phyloP scores from a whole-genome alignment of 352 stramenopile species.

The Thraustochytrium sp. region DNA sequence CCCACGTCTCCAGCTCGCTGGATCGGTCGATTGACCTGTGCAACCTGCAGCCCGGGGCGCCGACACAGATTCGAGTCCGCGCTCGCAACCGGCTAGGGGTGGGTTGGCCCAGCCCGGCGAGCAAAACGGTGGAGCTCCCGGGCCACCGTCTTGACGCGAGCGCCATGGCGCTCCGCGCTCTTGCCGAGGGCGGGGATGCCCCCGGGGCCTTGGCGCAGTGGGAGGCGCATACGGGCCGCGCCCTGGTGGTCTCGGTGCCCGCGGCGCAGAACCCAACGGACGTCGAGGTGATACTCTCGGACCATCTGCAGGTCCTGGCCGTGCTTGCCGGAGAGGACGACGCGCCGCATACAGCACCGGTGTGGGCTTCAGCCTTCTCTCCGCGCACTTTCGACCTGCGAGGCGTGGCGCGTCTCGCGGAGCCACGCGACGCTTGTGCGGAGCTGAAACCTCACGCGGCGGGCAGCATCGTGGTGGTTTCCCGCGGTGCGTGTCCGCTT shows the following conservation, averaged over 20 bases:
- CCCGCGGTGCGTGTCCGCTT: background rate
- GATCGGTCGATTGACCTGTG: no score
- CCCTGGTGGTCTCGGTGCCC: no score
- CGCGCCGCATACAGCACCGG: no score
- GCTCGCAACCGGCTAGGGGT: background rate
- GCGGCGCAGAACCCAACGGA: no score
- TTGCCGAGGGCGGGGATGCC: background rate
- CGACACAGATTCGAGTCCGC: background rate
- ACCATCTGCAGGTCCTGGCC: no score
- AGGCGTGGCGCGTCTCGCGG: background rate
- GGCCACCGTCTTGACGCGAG: background rate
- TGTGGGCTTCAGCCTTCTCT: no score
- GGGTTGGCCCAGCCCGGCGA: background rate
- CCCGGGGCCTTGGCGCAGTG: background rate
- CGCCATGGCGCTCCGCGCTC: background rate
- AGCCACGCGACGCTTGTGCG: background rate
- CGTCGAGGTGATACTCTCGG: no score
- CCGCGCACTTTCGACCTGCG: no score
- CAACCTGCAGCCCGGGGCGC: background rate
- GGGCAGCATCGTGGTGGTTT: background rate
- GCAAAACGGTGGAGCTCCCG: background rate
- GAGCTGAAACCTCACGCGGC: background rate
- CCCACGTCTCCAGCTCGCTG: background rate
- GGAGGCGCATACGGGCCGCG: no score
- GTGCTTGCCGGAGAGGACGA: no score